These are phyloP conservation scores for Paragyromitra xinjiangensis DNA, from an alignment of 495 filamentous ascomycete species.

Conservation along the genomic window DNA sequence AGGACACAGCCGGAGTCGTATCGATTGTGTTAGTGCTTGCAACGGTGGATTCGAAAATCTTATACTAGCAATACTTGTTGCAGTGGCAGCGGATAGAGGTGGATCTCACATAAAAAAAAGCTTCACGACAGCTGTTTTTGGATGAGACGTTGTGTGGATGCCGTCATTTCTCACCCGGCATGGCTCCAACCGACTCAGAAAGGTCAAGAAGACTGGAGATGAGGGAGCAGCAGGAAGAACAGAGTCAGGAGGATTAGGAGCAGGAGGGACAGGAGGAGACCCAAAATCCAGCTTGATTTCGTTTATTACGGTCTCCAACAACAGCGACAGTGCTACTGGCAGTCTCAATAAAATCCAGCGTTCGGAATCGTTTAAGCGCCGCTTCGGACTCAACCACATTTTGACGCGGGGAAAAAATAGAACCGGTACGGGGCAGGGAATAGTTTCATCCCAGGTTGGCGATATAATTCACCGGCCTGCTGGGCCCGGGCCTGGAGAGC, in stretches of 20 bases:
- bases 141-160: constrained; percentile 45
- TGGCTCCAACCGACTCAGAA: constrained; percentile 35
- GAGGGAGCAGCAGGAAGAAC: neutral
- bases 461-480: constrained; percentile 27
- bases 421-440: constrained; percentile 20
- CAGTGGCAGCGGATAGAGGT: neutral
- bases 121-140: constrained; percentile 11
- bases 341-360: constrained; percentile 35
- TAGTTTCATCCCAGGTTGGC: constrained; percentile 33
- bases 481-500: constrained; percentile 19
- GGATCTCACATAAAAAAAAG: constrained; percentile 2
- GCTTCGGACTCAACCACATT: constrained; percentile 41
- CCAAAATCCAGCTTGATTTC: constrained; percentile 37
- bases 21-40: neutral
- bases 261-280: constrained; percentile 2
- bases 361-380: constrained; percentile 45
- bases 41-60: neutral
- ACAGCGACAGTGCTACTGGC: constrained; percentile 1
- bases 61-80: constrained; percentile 22
- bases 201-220: constrained; percentile 10
- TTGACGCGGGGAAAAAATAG: constrained; percentile 49
- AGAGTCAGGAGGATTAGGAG: neutral
- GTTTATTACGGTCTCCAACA: constrained; percentile 29
- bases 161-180: constrained; percentile 38
- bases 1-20: neutral